These are phyloP conservation scores for Thielaviopsis ethacetica DNA, from an alignment of 2,329 filamentous ascomycete species.

Conservation along the genomic window DNA sequence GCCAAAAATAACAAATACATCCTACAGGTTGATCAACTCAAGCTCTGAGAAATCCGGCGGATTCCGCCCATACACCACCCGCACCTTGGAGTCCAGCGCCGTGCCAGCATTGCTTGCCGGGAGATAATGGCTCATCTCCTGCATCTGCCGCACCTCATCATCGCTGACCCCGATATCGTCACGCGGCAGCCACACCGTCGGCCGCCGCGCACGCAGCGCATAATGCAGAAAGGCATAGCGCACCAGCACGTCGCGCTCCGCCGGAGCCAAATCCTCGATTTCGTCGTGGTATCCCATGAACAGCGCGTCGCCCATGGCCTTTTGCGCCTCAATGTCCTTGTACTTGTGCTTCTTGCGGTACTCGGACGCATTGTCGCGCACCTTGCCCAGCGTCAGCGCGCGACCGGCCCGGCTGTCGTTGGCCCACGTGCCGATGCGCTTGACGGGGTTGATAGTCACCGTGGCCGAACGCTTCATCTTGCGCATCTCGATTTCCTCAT, in stretches of 20 bases:
- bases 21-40: conserved; percentile 63
- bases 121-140: conserved; percentile 58
- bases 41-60: conserved; percentile 83
- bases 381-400: conserved; percentile 10
- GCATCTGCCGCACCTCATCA: conserved; percentile 71
- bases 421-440: conserved; percentile 31
- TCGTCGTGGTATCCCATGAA: conserved; percentile 83
- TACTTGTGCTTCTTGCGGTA: conserved; percentile 32
- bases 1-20: background rate
- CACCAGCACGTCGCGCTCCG: conserved; percentile 72
- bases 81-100: conserved; percentile 65
- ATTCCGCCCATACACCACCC: conserved; percentile 69
- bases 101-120: conserved; percentile 94
- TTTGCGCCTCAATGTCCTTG: conserved; percentile 56
- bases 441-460: conserved; percentile 28
- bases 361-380: conserved; percentile 23
- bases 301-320: conserved; percentile 58
- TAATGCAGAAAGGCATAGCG: conserved; percentile 82
- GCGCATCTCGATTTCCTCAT: conserved; percentile 22
- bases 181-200: conserved; percentile 83
- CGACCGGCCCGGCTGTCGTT: conserved; percentile 15
- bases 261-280: conserved; percentile 82
- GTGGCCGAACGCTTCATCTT: conserved; percentile 16
- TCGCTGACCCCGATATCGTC: conserved; percentile 83
- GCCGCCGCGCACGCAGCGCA: conserved; percentile 67